Conservation (phyloP, 352 stramenopile genomes). For the Phytopythium mirpurense region DNA sequence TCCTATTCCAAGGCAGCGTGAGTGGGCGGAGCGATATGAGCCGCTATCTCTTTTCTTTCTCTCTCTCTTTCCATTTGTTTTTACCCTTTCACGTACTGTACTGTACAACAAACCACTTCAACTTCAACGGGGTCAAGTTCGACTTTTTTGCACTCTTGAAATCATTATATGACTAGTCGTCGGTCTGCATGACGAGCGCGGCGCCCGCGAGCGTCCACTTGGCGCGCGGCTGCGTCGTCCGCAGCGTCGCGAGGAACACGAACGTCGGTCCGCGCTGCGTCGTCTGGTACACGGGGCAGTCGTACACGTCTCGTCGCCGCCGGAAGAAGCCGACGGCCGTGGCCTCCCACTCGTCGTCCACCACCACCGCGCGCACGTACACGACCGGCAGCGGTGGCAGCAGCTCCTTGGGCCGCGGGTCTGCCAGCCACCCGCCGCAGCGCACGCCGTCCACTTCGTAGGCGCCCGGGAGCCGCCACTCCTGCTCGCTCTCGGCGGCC, state of each 20-base stretch:
- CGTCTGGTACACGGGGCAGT: conserved; percentile 96
- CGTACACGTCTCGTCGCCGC: conserved; percentile 83
- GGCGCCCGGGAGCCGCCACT: conserved; percentile 11
- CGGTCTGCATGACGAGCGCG: conserved; percentile 92
- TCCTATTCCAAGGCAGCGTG: no score
- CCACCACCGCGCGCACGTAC: conserved; percentile 92
- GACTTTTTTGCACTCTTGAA: background rate
- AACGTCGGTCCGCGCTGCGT: conserved; percentile 94
- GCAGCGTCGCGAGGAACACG: conserved; percentile 95
- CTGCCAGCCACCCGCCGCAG: conserved; percentile 82
- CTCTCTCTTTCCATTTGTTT: conserved; percentile 1
- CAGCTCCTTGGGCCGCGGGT: conserved; percentile 92
- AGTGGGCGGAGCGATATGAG: conserved; percentile 36
- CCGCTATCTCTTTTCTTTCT: conserved; percentile 2
- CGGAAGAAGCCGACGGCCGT: conserved; percentile 93
- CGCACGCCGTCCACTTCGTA: conserved; percentile 85
- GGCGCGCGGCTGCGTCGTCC: conserved; percentile 65
- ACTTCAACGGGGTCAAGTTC: background rate
- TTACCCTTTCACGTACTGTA: background rate
- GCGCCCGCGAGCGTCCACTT: conserved; percentile 93
- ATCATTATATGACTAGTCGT: conserved; percentile 42
- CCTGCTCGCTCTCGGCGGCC: background rate
- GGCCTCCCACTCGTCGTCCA: conserved; percentile 92
- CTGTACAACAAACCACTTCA: background rate
- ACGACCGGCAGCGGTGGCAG: conserved; percentile 85